Evolutionary conservation across 192 early-diverging fungal genomes (phyloP).

Genomic region (Rhizoclosmatium sp.): DNA sequence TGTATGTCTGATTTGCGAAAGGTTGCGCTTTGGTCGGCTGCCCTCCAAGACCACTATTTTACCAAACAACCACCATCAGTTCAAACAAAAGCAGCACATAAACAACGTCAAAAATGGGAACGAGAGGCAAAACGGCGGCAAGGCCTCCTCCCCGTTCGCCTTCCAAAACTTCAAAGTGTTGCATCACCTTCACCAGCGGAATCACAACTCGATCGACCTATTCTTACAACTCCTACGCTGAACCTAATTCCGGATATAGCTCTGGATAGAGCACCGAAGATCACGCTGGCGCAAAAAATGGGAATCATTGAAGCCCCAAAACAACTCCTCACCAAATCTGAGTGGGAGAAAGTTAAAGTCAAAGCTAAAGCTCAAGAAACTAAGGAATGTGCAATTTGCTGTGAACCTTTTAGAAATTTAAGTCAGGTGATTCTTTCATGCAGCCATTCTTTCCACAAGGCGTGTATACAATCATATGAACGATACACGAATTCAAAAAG

Average conservation of each 20-base stretch:
- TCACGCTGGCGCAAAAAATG: constrained; percentile 16
- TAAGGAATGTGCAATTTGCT: constrained; percentile 32
- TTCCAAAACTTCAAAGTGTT: neutral
- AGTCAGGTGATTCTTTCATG: constrained; percentile 20
- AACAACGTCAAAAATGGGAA: constrained; percentile 30
- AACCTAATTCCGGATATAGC: neutral
- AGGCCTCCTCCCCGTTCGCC: neutral
- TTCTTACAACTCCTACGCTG: neutral
- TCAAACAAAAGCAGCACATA: neutral
- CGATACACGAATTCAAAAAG: constrained; percentile 13
- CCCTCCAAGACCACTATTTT: constrained; percentile 22
- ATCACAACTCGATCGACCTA: neutral
- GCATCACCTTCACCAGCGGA: neutral
- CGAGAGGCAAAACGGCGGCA: neutral
- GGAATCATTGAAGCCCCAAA: constrained; percentile 14
- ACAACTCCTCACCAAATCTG: neutral
- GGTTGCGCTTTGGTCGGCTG: constrained; percentile 6
- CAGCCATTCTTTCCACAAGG: constrained; percentile 22
- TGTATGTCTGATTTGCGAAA: neutral
- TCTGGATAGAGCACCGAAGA: constrained; percentile 15
- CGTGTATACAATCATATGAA: constrained; percentile 26
- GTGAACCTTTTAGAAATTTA: constrained; percentile 17
- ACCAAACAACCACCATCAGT: neutral
- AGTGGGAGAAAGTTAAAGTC: constrained; percentile 19
- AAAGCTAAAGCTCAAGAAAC: constrained; percentile 10